These are phyloP conservation scores for Colletotrichum incanum DNA, from an alignment of 2,329 filamentous ascomycete species.

Conservation along the genomic window DNA sequence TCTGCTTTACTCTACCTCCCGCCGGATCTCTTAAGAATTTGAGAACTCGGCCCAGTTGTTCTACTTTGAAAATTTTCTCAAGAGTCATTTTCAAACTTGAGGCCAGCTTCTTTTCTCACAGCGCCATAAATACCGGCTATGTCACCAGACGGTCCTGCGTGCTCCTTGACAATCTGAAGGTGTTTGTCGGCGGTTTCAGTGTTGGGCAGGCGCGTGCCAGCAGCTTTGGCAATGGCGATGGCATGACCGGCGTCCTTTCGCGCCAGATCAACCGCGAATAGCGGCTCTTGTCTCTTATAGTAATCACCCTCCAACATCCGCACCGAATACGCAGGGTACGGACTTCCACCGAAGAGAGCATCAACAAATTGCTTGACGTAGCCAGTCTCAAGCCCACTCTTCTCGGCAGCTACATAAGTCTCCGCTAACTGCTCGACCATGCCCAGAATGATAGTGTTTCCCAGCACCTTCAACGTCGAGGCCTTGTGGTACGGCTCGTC, in stretches of 20 bases:
- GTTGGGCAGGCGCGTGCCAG: slow-evolving; percentile 75
- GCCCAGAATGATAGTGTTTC: slow-evolving; percentile 89
- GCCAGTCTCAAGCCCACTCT: slow-evolving; percentile 80
- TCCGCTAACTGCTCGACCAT: slow-evolving; percentile 87
- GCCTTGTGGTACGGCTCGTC: slow-evolving; percentile 79
- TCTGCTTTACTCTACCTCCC: not conserved
- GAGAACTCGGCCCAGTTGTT: too few species aligned
- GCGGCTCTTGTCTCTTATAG: slow-evolving; percentile 81
- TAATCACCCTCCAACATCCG: slow-evolving; percentile 85
- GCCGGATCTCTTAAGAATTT: too few species aligned
- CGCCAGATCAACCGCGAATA: slow-evolving; percentile 87
- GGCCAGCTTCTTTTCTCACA: slow-evolving; percentile 79
- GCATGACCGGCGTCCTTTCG: slow-evolving; percentile 88
- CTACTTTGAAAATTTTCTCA: not conserved
- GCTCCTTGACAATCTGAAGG: slow-evolving; percentile 77
- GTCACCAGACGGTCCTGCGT: slow-evolving; percentile 80
- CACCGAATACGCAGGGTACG: slow-evolving; percentile 81
- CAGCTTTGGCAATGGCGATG: slow-evolving; percentile 73
- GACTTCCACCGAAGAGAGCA: slow-evolving; percentile 78
- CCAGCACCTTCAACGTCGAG: slow-evolving; percentile 83
- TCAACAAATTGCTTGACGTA: slow-evolving; percentile 81
- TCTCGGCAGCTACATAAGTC: slow-evolving; percentile 84
- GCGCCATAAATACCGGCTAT: slow-evolving; percentile 88
- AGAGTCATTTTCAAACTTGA: slow-evolving; percentile 79
- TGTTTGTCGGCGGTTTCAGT: slow-evolving; percentile 79